Evolutionary conservation across 2,329 filamentous ascomycete species (phyloP).

Genomic region (Aureobasidium sp.): DNA sequence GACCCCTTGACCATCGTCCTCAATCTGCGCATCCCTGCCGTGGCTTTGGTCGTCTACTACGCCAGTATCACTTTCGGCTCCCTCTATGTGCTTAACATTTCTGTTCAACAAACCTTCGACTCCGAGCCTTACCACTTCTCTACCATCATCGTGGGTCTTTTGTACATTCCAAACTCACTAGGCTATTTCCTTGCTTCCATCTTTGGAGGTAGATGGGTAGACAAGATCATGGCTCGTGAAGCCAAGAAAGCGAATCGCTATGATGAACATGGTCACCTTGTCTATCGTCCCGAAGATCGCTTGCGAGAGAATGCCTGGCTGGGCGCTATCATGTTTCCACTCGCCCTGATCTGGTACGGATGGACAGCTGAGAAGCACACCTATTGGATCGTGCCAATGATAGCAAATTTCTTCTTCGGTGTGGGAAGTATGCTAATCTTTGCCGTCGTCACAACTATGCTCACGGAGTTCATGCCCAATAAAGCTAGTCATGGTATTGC

Average conservation of each 20-base stretch:
- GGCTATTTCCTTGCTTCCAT: constrained; percentile 66
- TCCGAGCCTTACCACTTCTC: constrained; percentile 59
- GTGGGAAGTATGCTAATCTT: constrained; percentile 73
- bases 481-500: constrained; percentile 66
- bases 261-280: constrained; percentile 57
- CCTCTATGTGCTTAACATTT: constrained; percentile 72
- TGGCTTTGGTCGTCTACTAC: constrained; percentile 65
- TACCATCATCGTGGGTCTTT: constrained; percentile 61
- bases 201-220: constrained; percentile 69
- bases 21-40: constrained; percentile 67
- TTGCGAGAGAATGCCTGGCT: constrained; percentile 79
- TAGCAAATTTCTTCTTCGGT: constrained; percentile 52
- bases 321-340: constrained; percentile 62
- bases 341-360: constrained; percentile 66
- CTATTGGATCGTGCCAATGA: constrained; percentile 51
- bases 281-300: constrained; percentile 70
- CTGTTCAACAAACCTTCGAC: constrained; percentile 63
- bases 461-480: constrained; percentile 75
- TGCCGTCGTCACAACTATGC: constrained; percentile 67
- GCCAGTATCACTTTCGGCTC: constrained; percentile 68
- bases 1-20: constrained; percentile 65
- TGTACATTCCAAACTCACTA: constrained; percentile 69
- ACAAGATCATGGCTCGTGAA: constrained; percentile 71
- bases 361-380: constrained; percentile 62
- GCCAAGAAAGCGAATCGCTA: constrained; percentile 62